phyloP scores from a whole-genome alignment of 805 yeast genomes.

The Ogataea trehalophila region DNA sequence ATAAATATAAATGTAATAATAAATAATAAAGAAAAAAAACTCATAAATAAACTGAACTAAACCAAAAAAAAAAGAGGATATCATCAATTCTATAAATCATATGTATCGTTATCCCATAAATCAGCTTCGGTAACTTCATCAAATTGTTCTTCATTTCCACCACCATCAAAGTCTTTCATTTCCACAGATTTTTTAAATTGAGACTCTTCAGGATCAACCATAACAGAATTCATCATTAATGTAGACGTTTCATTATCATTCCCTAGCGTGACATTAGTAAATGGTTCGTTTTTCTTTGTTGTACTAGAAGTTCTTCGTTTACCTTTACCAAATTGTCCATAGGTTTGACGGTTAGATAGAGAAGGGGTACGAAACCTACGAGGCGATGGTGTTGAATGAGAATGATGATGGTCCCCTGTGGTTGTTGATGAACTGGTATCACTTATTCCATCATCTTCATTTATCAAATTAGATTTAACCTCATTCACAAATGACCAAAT shows the following conservation, averaged over 20 bases:
- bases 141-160: slow-evolving; percentile 4
- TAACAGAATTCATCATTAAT: slow-evolving; percentile 1
- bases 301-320: slow-evolving; percentile 7
- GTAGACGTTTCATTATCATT: slow-evolving; percentile 3
- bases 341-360: slow-evolving; percentile 25
- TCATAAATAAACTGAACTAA: no score
- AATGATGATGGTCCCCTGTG: no score
- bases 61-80: no score
- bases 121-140: slow-evolving; percentile 18
- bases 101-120: slow-evolving; percentile 21
- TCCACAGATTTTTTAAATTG: slow-evolving; percentile 3
- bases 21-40: no score
- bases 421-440: neutral
- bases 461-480: slow-evolving; percentile 33
- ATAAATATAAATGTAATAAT: no score
- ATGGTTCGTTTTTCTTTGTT: slow-evolving; percentile 8
- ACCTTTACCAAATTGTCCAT: slow-evolving; percentile 22
- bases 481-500: slow-evolving; percentile 50
- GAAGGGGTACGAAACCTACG: slow-evolving; percentile 23
- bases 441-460: slow-evolving; percentile 10
- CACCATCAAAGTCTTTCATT: slow-evolving; percentile 6
- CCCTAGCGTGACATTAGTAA: slow-evolving; percentile 9
- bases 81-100: neutral
- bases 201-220: slow-evolving; percentile 1
- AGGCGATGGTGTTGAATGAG: neutral